Evolutionary conservation across 345 rosid genomes (phyloP).

Genomic region (Raphanus sativus): DNA sequence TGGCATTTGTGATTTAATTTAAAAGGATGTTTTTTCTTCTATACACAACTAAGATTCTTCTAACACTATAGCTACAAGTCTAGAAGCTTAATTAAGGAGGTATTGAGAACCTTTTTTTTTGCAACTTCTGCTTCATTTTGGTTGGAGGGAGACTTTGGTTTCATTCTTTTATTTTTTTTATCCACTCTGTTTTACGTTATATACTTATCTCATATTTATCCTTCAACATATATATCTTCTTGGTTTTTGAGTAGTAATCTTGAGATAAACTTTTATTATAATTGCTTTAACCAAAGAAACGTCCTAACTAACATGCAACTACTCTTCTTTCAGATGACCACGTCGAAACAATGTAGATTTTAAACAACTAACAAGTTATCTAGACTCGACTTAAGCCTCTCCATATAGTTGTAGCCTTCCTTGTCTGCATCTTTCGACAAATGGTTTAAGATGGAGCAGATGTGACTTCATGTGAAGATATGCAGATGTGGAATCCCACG

Average conservation of each 20-base stretch:
- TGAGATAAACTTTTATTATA: background rate
- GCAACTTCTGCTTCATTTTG: slow-evolving; percentile 12
- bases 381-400: background rate
- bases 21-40: slow-evolving; percentile 11
- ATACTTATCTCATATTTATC: slow-evolving; percentile 10
- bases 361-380: background rate
- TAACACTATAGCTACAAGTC: slow-evolving; percentile 8
- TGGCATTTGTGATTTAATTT: slow-evolving; percentile 26
- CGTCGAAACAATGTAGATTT: background rate
- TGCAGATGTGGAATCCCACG: background rate
- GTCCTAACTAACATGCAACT: background rate
- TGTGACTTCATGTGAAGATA: too few species aligned
- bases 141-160: slow-evolving; percentile 17
- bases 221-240: background rate
- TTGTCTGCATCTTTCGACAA: background rate
- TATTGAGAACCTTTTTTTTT: background rate
- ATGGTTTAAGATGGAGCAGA: background rate
- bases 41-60: slow-evolving; percentile 24
- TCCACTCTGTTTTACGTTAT: slow-evolving; percentile 8
- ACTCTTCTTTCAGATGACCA: background rate
- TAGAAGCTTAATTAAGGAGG: slow-evolving; percentile 16
- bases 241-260: background rate
- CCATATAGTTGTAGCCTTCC: background rate
- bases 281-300: background rate
- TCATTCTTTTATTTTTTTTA: background rate